A percentile compares a stretch with the other conserved stretches of the same genome.
Conservation (phyloP, 163 green algal genomes). For the Scenedesmus sp. region DNA sequence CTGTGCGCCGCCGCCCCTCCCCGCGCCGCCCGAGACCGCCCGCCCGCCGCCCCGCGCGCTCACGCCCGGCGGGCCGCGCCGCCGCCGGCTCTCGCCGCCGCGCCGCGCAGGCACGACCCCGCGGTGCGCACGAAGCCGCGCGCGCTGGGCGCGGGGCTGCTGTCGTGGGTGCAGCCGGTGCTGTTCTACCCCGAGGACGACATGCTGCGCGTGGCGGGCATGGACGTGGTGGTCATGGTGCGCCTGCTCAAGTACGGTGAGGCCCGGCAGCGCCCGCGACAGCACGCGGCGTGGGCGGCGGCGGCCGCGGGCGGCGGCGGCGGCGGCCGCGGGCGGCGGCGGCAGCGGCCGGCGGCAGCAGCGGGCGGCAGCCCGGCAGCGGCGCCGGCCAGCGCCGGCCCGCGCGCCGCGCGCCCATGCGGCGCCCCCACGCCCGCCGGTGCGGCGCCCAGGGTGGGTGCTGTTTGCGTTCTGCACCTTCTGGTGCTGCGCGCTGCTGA, state of each 20-base stretch:
- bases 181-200: constrained; percentile 43
- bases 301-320: too few species aligned
- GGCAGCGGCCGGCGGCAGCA: too few species aligned
- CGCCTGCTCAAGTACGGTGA: constrained; percentile 42
- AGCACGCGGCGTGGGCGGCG: constrained; percentile 4
- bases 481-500: constrained; percentile 40
- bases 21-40: too few species aligned
- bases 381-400: too few species aligned
- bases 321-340: too few species aligned
- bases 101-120: constrained; percentile 32
- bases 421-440: too few species aligned
- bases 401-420: too few species aligned
- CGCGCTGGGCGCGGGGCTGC: not conserved
- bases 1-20: constrained; percentile 9
- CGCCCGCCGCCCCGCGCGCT: too few species aligned
- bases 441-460: constrained; percentile 20
- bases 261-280: not conserved
- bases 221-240: constrained; percentile 36
- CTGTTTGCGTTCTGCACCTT: constrained; percentile 49
- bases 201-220: constrained; percentile 29
- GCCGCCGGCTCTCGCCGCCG: not conserved
- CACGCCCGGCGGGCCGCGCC: not conserved
- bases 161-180: constrained; percentile 24
- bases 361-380: too few species aligned
- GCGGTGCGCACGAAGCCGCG: constrained; percentile 32